These are phyloP conservation scores for Litchi chinensis DNA, from an alignment of 345 rosid genomes.

Conservation along the genomic window DNA sequence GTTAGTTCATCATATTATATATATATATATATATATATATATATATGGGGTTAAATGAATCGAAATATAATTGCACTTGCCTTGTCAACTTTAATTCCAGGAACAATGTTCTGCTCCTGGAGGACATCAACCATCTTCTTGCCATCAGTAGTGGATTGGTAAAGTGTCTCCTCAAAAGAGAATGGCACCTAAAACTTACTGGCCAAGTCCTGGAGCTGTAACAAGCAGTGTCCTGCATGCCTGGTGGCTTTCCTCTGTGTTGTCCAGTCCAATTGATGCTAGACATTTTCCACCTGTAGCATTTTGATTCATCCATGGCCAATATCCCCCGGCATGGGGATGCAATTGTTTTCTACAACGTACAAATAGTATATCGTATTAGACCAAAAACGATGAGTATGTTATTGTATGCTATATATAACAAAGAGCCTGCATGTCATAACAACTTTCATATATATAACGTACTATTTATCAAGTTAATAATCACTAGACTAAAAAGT, in stretches of 20 bases:
- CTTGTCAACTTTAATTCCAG: too few relatives aligned
- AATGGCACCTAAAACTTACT: constrained; percentile 43
- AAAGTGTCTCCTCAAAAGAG: constrained; percentile 48
- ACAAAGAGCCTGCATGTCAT: too few relatives aligned
- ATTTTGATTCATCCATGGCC: constrained; percentile 43
- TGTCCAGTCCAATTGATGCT: constrained; percentile 44
- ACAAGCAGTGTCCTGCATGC: constrained; percentile 42
- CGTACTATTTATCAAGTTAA: too few relatives aligned
- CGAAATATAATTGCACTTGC: too few relatives aligned
- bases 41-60: too few relatives aligned
- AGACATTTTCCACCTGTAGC: constrained; percentile 44
- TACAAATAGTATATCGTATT: background rate
- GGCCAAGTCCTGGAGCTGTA: constrained; percentile 34
- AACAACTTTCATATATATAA: too few relatives aligned
- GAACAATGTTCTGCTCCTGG: too few relatives aligned
- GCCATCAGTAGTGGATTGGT: constrained; percentile 41
- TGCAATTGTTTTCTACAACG: constrained; percentile 42
- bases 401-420: background rate
- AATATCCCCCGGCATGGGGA: constrained; percentile 45
- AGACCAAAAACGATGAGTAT: too few relatives aligned
- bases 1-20: too few relatives aligned
- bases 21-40: too few relatives aligned
- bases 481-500: too few relatives aligned
- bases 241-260: constrained; percentile 44
- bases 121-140: constrained; percentile 26